These are phyloP conservation scores for Arthrobotrys entomopaga DNA, from an alignment of 2,329 filamentous ascomycete species.

Conservation along the genomic window DNA sequence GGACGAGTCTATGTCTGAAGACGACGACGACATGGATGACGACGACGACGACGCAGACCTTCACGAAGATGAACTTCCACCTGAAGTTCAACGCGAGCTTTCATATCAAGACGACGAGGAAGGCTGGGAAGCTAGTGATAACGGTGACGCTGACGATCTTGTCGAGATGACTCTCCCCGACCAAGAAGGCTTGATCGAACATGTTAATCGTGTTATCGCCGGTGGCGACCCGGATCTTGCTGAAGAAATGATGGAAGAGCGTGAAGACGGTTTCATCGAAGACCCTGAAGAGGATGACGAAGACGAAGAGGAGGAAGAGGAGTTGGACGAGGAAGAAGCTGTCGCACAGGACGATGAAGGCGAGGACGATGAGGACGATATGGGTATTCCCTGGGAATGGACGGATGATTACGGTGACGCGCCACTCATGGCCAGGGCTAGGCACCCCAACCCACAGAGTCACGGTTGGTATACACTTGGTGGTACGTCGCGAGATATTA, in stretches of 20 bases:
- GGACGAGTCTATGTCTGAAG: conserved; percentile 69
- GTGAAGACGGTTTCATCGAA: conserved; percentile 60
- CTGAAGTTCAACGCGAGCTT: conserved; percentile 40
- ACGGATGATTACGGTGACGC: conserved; percentile 59
- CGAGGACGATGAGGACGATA: conserved; percentile 62
- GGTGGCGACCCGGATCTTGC: conserved; percentile 56
- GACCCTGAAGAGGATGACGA: conserved; percentile 69
- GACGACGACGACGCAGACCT: conserved; percentile 68
- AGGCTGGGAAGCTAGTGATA: conserved; percentile 67
- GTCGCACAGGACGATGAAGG: conserved; percentile 67
- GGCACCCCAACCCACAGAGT: conserved; percentile 57
- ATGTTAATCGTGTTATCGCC: conserved; percentile 56
- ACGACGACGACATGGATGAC: conserved; percentile 71
- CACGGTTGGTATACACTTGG: conserved; percentile 60
- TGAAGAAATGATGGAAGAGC: conserved; percentile 58
- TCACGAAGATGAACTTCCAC: conserved; percentile 37
- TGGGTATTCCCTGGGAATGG: conserved; percentile 59
- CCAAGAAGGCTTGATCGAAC: conserved; percentile 64
- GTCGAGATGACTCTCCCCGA: conserved; percentile 68
- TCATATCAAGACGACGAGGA: conserved; percentile 66
- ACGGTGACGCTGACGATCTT: conserved; percentile 64
- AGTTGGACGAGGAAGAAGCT: conserved; percentile 68
- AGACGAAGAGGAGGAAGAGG: conserved; percentile 63
- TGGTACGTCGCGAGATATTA: conserved; percentile 58
- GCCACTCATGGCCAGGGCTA: conserved; percentile 58